Percentiles rank a stretch among this genome's conserved stretches.
Conservation (phyloP, 495 filamentous ascomycete species). For the Beverwykella pulmonaria region DNA sequence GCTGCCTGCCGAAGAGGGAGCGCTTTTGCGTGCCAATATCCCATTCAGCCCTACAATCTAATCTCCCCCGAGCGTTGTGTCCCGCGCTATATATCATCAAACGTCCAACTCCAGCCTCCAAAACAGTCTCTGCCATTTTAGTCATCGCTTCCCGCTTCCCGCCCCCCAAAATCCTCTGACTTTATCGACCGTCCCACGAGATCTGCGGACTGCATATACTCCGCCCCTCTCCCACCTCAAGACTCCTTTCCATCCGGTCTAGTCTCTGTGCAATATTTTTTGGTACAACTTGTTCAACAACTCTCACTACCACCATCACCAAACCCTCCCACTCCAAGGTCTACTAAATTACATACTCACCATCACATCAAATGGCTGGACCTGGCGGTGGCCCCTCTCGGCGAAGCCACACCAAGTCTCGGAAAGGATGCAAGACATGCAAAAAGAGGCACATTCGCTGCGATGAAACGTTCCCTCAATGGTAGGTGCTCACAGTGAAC, state of each 20-base stretch:
- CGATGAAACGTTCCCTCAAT: slow-evolving; percentile 97
- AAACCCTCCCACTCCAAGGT: not conserved
- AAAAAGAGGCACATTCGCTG: slow-evolving; percentile 97
- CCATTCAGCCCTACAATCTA: slow-evolving; percentile 35
- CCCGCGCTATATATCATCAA: slow-evolving; percentile 33
- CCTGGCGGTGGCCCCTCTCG: slow-evolving; percentile 72
- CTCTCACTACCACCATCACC: not conserved
- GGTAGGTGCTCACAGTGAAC: slow-evolving; percentile 58
- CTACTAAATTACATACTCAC: not conserved
- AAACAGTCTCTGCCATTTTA: slow-evolving; percentile 24
- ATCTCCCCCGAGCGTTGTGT: slow-evolving; percentile 18
- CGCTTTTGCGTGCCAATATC: slow-evolving; percentile 13
- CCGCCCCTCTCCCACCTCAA: slow-evolving; percentile 28
- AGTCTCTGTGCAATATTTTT: not conserved
- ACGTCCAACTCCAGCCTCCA: slow-evolving; percentile 27
- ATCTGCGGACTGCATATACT: slow-evolving; percentile 37
- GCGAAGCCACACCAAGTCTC: slow-evolving; percentile 93
- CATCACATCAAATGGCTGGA: slow-evolving; percentile 59
- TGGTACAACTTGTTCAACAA: not conserved
- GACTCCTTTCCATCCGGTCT: slow-evolving; percentile 9
- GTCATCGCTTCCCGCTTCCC: slow-evolving; percentile 31
- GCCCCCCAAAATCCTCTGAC: slow-evolving; percentile 10
- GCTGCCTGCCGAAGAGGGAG: slow-evolving; percentile 13
- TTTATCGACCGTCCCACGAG: slow-evolving; percentile 32
- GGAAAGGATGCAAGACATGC: slow-evolving; percentile 96